A percentile compares a stretch with the other conserved stretches of the same genome.
Conservation (phyloP, 2,329 filamentous ascomycete species). For the Conoideocrella luteorostrata region DNA sequence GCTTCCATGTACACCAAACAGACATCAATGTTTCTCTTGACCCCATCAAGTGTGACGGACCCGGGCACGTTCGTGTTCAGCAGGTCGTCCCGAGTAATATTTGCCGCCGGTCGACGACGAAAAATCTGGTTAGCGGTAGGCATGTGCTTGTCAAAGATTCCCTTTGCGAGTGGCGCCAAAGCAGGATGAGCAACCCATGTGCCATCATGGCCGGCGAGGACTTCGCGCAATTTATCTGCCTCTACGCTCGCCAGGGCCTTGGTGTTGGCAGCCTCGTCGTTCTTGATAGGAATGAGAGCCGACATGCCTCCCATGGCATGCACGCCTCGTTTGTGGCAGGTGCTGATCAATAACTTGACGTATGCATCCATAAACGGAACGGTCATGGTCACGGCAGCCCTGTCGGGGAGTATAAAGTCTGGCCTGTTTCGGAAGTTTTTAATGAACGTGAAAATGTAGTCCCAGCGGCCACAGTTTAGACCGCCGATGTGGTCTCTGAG, state of each 20-base stretch:
- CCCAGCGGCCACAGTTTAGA: slow-evolving; percentile 97
- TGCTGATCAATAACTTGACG: slow-evolving; percentile 93
- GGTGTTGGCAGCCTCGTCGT: slow-evolving; percentile 84
- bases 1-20: slow-evolving; percentile 98
- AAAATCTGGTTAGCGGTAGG: slow-evolving; percentile 96
- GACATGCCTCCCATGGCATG: slow-evolving; percentile 99
- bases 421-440: slow-evolving; percentile 98
- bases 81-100: slow-evolving; percentile 79
- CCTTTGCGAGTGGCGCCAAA: slow-evolving; percentile 77
- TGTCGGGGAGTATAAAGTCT: slow-evolving; percentile 88
- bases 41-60: slow-evolving; percentile 84
- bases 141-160: slow-evolving; percentile 98
- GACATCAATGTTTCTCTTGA: slow-evolving; percentile 96
- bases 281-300: slow-evolving; percentile 97
- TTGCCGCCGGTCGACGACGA: slow-evolving; percentile 80
- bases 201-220: slow-evolving; percentile 87
- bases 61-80: slow-evolving; percentile 98
- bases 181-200: slow-evolving; percentile 98
- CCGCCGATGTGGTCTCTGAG: slow-evolving; percentile 93
- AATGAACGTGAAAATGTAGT: slow-evolving; percentile 99
- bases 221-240: slow-evolving; percentile 93
- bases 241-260: slow-evolving; percentile 89
- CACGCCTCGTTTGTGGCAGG: slow-evolving; percentile 93
- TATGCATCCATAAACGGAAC: slow-evolving; percentile 98
- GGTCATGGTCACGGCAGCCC: slow-evolving; percentile 90